Evolutionary conservation across 345 rosid species (phyloP), one percentile per base, ranked within the genome.

Genomic region (Lenwebbia sp.): DNA sequence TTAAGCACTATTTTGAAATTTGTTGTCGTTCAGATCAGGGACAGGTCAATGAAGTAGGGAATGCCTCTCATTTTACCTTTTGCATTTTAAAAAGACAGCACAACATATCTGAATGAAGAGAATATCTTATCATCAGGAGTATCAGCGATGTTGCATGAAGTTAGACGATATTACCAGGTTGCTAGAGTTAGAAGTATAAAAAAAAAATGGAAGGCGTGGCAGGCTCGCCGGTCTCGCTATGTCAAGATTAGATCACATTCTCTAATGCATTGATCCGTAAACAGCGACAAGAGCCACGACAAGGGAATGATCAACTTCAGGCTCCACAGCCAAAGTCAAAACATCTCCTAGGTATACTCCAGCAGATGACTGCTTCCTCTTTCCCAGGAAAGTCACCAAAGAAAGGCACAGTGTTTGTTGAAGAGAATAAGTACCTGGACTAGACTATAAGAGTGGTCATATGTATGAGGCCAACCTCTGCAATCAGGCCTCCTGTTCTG

Each of bases 281-380:
- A 92, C 93, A 40, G 89, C 89, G 54, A 91, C 91, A 53, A 94
- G 88, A 70, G 93, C 88, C 49, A 90, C 87, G 44, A 91, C 87
- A 26, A 93, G 89, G n/a, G 93, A 91, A 57, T 87, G 94, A 85
- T 93, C 92, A 17, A 90, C 89, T 87, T 88, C 86, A 57, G 94
- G 90, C 78, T 93, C 92, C 83, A 92, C 92, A 37, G 87, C 89
- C 91, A 93, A 85, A 62, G 87, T 82, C 83, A 90, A 78, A 47
- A 92, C 95, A 82, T 92, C 91, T 55, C 93, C 95, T 50, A 92
- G n/a, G 83, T n/a, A 84, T 26, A 92, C 74, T 60, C 95, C 96
- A 25, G 89, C 88, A 47, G 91, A 54, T 76, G 94, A 91, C 70
- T 91, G 93, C 86, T 94, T 94, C 84, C 89, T 92, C 84, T 89